phyloP scores from a whole-genome alignment of 2,329 filamentous ascomycete species.

The Lomentospora prolificans region DNA sequence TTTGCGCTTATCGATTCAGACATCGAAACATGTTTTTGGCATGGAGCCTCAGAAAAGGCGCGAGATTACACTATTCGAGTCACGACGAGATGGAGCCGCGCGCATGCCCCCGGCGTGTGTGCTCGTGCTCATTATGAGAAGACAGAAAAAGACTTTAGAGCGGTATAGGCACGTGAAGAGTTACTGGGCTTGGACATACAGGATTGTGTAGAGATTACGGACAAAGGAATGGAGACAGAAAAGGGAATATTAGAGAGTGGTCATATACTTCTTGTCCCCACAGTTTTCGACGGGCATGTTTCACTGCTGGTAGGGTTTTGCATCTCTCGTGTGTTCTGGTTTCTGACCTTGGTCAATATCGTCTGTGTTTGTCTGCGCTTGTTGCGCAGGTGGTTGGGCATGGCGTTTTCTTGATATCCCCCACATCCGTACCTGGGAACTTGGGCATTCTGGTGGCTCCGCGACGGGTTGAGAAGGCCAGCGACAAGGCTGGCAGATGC shows the following conservation, averaged over 20 bases:
- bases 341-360: not conserved
- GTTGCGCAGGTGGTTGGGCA: not conserved
- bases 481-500: not conserved
- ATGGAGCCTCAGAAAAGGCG: no score
- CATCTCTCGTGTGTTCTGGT: not conserved
- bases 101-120: no score
- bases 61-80: no score
- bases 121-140: no score
- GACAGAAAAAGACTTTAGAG: not conserved
- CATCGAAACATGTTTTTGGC: no score
- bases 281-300: not conserved
- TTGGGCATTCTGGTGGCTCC: not conserved
- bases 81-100: no score
- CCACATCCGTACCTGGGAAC: no score
- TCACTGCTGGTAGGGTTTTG: not conserved
- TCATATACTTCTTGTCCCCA: not conserved
- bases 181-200: not conserved
- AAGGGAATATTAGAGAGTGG: not conserved
- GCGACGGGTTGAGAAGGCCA: not conserved
- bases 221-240: not conserved
- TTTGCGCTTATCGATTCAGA: no score
- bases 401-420: not conserved
- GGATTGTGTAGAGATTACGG: conserved; percentile 1
- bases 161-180: conserved; percentile 1
- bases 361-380: not conserved